These are phyloP conservation scores for Tirmania nivea DNA, from an alignment of 495 filamentous ascomycete species.

Conservation along the genomic window DNA sequence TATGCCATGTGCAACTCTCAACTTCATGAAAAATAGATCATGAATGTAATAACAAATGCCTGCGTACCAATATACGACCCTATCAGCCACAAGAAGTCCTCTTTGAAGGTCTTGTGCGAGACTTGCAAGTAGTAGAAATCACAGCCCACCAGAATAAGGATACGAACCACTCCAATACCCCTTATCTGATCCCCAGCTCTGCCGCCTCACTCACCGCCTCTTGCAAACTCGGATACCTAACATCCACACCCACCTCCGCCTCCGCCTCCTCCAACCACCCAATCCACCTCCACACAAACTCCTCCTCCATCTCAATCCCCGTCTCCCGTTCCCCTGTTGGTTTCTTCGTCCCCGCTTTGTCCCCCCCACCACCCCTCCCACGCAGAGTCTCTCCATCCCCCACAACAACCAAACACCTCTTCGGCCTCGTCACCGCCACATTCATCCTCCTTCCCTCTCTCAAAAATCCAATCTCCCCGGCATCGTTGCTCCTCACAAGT, in stretches of 20 bases:
- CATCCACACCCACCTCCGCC: conserved; percentile 9
- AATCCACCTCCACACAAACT: conserved; percentile 3
- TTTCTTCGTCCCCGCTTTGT: conserved; percentile 18
- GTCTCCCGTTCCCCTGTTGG: conserved; percentile 6
- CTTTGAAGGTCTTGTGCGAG: too few species aligned
- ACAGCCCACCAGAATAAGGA: too few species aligned
- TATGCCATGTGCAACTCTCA: too few species aligned
- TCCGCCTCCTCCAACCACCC: conserved; percentile 17
- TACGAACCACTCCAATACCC: too few species aligned
- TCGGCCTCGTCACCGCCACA: conserved; percentile 89
- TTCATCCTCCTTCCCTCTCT: conserved; percentile 85
- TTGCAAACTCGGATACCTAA: conserved; percentile 1
- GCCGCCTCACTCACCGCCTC: background rate
- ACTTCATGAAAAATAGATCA: too few species aligned
- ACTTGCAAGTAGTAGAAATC: too few species aligned
- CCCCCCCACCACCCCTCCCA: conserved; percentile 43
- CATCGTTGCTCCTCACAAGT: conserved; percentile 70
- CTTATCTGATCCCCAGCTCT: background rate
- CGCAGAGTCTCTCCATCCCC: conserved; percentile 70
- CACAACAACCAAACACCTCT: conserved; percentile 70
- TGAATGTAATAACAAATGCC: too few species aligned
- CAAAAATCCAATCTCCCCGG: conserved; percentile 78
- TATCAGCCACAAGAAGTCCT: too few species aligned
- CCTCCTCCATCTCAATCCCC: conserved; percentile 12
- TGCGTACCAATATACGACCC: too few species aligned